Percentiles rank a stretch among this genome's conserved stretches.
These are phyloP conservation scores for Kazachstania psychrophila DNA, from an alignment of 805 yeast genomes.

Conservation along the genomic window DNA sequence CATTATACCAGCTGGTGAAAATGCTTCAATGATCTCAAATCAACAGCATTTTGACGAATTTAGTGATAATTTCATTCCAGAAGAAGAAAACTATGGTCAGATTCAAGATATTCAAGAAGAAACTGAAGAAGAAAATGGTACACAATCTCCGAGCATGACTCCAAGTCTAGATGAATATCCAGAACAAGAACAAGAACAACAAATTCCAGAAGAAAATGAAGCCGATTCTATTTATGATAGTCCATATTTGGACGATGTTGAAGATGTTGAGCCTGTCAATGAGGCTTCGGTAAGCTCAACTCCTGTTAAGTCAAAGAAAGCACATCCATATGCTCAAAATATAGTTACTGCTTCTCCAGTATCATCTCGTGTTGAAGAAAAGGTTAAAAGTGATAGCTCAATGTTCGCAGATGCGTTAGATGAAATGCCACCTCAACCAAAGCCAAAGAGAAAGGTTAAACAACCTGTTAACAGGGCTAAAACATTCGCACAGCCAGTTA, in stretches of 20 bases:
- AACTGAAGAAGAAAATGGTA: constrained; percentile 1
- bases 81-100: constrained; percentile 10
- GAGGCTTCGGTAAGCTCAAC: too few relatives aligned
- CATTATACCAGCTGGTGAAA: constrained; percentile 7
- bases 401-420: constrained; percentile 25
- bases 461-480: not conserved
- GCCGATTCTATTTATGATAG: constrained; percentile 2
- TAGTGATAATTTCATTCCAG: constrained; percentile 19
- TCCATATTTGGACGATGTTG: constrained; percentile 3
- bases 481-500: not conserved
- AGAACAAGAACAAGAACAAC: too few relatives aligned
- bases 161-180: too few relatives aligned
- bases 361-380: too few relatives aligned
- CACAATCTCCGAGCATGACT: not conserved
- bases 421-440: constrained; percentile 8
- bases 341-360: too few relatives aligned
- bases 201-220: constrained; percentile 5
- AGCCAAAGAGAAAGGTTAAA: not conserved
- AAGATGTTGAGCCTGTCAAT: constrained; percentile 9
- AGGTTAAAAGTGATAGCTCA: constrained; percentile 19
- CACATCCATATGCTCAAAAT: constrained; percentile 4
- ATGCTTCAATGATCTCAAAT: not conserved
- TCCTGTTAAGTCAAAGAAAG: too few relatives aligned
- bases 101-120: constrained; percentile 5
- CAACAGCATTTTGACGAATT: constrained; percentile 27